Conservation (phyloP, 352 stramenopile genomes). For the Pythium chondricola region DNA sequence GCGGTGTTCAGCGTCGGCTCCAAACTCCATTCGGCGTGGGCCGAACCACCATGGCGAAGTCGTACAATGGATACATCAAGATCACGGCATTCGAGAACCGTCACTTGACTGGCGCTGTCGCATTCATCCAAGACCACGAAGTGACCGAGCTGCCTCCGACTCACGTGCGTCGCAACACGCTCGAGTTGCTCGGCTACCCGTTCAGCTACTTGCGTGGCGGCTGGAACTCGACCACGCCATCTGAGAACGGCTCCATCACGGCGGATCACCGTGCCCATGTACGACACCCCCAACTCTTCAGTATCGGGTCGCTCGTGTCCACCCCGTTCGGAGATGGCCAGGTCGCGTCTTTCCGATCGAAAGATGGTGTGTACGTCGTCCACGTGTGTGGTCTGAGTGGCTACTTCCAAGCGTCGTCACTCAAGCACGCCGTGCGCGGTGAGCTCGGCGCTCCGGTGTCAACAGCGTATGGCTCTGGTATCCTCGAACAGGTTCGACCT, state of each 20-base stretch:
- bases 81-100: conserved; percentile 42
- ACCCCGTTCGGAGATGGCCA: conserved; percentile 66
- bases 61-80: conserved; percentile 41
- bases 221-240: conserved; percentile 17
- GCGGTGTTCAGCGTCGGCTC: conserved; percentile 34
- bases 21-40: conserved; percentile 56
- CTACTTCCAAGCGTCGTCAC: conserved; percentile 34
- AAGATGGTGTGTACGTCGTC: conserved; percentile 55
- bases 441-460: conserved; percentile 54
- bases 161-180: conserved; percentile 45
- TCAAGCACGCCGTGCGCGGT: conserved; percentile 38
- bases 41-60: conserved; percentile 38
- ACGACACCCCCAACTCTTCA: conserved; percentile 22
- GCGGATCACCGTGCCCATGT: neutral
- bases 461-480: conserved; percentile 60
- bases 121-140: conserved; percentile 39
- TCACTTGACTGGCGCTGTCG: conserved; percentile 33
- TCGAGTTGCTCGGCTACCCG: conserved; percentile 64
- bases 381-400: conserved; percentile 35
- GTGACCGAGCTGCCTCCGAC: conserved; percentile 29
- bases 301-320: conserved; percentile 38
- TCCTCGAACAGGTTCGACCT: conserved; percentile 51
- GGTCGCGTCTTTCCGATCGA: conserved; percentile 35
- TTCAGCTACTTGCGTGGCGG: conserved; percentile 60
- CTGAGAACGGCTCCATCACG: conserved; percentile 16